Evolutionary conservation across 148 eudicot genomes (phyloP), one percentile per base, ranked within the genome.

Genomic region (Dysphania ambrosioides): DNA sequence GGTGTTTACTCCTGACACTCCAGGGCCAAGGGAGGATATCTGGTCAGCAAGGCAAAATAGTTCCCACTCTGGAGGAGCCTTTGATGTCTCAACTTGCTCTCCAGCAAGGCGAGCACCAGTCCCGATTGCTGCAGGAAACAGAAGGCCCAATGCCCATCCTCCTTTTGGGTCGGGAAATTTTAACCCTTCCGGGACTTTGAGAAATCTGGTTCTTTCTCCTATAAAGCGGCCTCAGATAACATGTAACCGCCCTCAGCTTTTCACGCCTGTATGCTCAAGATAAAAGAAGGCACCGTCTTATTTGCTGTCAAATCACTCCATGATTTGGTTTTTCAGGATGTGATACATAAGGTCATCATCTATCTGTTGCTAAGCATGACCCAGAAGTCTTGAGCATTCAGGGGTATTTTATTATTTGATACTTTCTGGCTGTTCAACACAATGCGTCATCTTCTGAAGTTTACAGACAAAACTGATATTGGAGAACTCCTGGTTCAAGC

Each of bases 1-100:
- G 85, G 81, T 86, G 80, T 76, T 81, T 88, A 85, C 89, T 87
- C 98, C 97, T 86, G 86, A 87, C 71, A 91, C 98, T 87, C 97
- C 98, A 91, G 97, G 97, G 70, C 90, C 90, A 41, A 83, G 89
- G 77, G 98, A 88, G 60, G 96, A 88, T 75, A 79, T 88, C 75
- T 93, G 97, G 95, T 88, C 92, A 75, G 81, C 88, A 12, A 85
- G 97, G 85, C 95, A 91, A 72, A 86, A 84, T 44, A 88, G 86
- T 75, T 79, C 87, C 29, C 86, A 83, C 73, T 89, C 93, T 32
- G 89, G 88, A 40, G 89, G 96, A 49, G 87, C 79, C 51, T 89
- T 88, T 49, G 93, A 91, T 71, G 79, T 89, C 35, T 81, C 93
- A 34, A 79, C 85, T 64, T 80, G 86, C 78, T 87, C 93, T 69